Conservation (phyloP, 2,329 filamentous ascomycete genomes). For the Ascocoryne sarcoides region DNA sequence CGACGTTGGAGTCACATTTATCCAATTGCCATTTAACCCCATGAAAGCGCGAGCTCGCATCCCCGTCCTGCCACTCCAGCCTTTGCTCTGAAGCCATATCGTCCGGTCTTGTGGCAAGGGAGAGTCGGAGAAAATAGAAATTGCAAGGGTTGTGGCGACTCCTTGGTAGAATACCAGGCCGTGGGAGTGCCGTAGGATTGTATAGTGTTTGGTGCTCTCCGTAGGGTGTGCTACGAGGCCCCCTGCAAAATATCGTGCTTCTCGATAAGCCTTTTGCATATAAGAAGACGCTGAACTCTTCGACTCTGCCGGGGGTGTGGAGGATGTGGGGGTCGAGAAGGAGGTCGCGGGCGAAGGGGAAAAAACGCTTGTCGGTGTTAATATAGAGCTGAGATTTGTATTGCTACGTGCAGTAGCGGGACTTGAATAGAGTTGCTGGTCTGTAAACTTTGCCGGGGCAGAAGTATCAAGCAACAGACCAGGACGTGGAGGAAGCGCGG, state of each 20-base stretch:
- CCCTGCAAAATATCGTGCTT: slow-evolving; percentile 56
- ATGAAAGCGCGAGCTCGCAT: slow-evolving; percentile 58
- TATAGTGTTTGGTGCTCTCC: slow-evolving; percentile 57
- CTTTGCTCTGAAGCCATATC: slow-evolving; percentile 60
- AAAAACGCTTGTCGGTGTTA: neutral
- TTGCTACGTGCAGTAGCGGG: neutral
- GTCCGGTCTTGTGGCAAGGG: slow-evolving; percentile 48
- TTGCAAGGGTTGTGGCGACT: slow-evolving; percentile 50
- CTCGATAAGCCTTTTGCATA: slow-evolving; percentile 29
- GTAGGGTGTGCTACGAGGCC: slow-evolving; percentile 54
- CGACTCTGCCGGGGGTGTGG: neutral
- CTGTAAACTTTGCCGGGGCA: slow-evolving; percentile 3
- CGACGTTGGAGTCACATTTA: slow-evolving; percentile 56
- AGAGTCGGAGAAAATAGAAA: slow-evolving; percentile 54
- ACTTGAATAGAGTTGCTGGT: slow-evolving; percentile 7
- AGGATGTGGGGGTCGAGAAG: neutral
- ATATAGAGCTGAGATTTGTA: neutral
- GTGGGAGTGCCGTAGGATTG: slow-evolving; percentile 57
- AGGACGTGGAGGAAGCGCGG: slow-evolving; percentile 1
- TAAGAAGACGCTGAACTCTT: slow-evolving; percentile 10
- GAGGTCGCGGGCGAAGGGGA: slow-evolving; percentile 1
- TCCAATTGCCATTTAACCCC: slow-evolving; percentile 50
- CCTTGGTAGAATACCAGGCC: slow-evolving; percentile 59
- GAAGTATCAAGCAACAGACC: slow-evolving; percentile 5
- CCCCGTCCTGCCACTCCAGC: slow-evolving; percentile 59